Evolutionary conservation across 768 basidiomycete genomes (phyloP), one percentile per base, ranked within the genome.

Genomic region (Mycena sanguinolenta): DNA sequence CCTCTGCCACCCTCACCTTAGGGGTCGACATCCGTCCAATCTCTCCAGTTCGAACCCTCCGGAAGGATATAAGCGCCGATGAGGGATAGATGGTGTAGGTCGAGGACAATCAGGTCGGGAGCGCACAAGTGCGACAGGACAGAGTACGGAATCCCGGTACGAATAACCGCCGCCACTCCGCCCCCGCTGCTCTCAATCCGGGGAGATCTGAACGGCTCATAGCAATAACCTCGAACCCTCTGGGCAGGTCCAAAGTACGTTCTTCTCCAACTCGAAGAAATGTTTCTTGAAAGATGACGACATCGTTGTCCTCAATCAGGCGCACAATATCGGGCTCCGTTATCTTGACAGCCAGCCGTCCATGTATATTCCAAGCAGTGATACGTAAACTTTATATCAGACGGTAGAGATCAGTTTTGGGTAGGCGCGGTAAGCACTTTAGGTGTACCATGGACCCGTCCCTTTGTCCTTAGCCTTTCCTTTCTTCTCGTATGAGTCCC

Each of bases 241-340:
- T 2, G 1, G 63, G 69, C 12, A 70, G 55, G 2, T 49, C 2
- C 5, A 70, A 57, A 13, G 69, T 65, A 23, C 46, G 57, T 39
- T 70, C 69, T 39, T 70, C 55, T 0, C 69, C 69, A 14, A 57
- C 30, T 2, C 69, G 39, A 3, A 70, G 69, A 13, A 55, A 70
- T 4, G 69, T 69, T 34, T 69, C 68, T 57, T 69, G 54, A 28
- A 69, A 64, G 3, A 69, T 17, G 13, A 65, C 13, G 3, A 70
- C 62, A 23, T 70, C 57, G 49, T 63, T 54, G 49, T 53, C 39
- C 1, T 46, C n/a, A 1, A 70, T 70, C 12, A 70, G 42, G 1
- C 13, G 12, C 10, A 55, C 30, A 23, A 70, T 34, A 2, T 58
- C 9, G 4, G 42, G 34, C 19, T 63, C 39, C 10, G 55, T 44